A percentile compares a stretch with the other conserved stretches of the same genome.
These are phyloP conservation scores for Leccinum boreale DNA, from an alignment of 768 basidiomycete species.

Conservation along the genomic window DNA sequence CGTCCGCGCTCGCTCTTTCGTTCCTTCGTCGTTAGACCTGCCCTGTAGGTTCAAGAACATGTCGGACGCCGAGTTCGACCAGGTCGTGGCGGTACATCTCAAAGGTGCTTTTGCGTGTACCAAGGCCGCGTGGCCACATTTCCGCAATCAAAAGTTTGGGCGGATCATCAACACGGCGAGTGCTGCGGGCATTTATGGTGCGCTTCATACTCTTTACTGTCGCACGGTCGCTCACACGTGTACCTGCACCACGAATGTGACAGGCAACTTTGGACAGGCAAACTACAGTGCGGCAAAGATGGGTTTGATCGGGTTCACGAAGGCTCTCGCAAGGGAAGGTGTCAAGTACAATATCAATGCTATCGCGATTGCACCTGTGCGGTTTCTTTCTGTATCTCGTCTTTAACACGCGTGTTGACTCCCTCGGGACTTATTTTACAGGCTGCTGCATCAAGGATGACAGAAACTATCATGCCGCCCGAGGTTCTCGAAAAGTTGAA, in stretches of 20 bases:
- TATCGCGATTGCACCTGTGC: conserved; percentile 85
- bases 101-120: conserved; percentile 92
- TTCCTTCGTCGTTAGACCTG: neutral
- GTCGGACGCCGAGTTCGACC: conserved; percentile 92
- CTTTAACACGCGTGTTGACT: neutral
- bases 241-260: neutral
- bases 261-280: conserved; percentile 93
- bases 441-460: conserved; percentile 97
- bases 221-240: neutral
- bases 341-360: conserved; percentile 87
- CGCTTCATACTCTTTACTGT: conserved; percentile 11
- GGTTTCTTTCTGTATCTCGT: conserved; percentile 22
- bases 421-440: neutral
- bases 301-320: conserved; percentile 89
- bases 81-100: conserved; percentile 83
- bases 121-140: conserved; percentile 94
- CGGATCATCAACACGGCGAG: conserved; percentile 93
- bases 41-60: conserved; percentile 91
- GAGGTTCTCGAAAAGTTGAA: conserved; percentile 89
- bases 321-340: conserved; percentile 90
- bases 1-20: conserved; percentile 12
- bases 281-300: conserved; percentile 99
- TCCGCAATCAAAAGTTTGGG: conserved; percentile 93
- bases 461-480: conserved; percentile 90
- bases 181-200: conserved; percentile 91